Percentiles rank a stretch among this genome's conserved stretches.
phyloP scores from a whole-genome alignment of 2,329 filamentous ascomycete species.

The Cadophora sp. region DNA sequence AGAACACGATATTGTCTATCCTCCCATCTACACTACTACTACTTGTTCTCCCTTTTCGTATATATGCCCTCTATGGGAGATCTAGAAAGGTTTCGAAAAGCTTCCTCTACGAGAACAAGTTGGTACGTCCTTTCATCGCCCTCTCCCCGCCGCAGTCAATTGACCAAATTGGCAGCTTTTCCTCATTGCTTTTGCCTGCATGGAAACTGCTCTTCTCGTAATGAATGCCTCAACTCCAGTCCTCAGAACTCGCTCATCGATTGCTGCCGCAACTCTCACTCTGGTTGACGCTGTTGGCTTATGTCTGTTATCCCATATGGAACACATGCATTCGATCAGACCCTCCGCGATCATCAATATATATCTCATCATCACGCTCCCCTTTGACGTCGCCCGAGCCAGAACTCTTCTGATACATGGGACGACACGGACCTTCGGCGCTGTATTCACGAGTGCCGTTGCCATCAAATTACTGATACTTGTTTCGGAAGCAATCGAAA shows the following conservation, averaged over 20 bases:
- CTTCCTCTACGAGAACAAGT: conserved; percentile 33
- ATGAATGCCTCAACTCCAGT: conserved; percentile 22
- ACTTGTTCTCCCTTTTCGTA: conserved; percentile 30
- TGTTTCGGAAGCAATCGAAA: conserved; percentile 49
- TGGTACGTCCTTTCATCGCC: conserved; percentile 24
- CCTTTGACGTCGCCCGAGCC: conserved; percentile 37
- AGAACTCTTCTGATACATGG: conserved; percentile 40
- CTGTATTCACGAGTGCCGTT: conserved; percentile 47
- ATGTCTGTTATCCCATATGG: conserved; percentile 35
- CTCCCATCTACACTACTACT: conserved; percentile 33
- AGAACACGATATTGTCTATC: conserved; percentile 36
- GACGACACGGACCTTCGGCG: conserved; percentile 41
- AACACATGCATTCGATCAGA: conserved; percentile 37
- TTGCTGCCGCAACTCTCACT: conserved; percentile 32
- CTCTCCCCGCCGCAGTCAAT: not conserved
- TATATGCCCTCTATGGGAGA: conserved; percentile 26
- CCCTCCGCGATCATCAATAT: conserved; percentile 37
- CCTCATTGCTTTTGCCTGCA: conserved; percentile 32
- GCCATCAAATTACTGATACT: conserved; percentile 45
- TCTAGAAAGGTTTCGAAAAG: conserved; percentile 36
- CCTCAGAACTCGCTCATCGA: conserved; percentile 28
- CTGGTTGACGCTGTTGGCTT: conserved; percentile 33
- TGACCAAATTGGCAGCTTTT: conserved; percentile 41
- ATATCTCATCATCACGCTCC: conserved; percentile 39
- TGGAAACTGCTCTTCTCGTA: conserved; percentile 32